A percentile compares a stretch with the other conserved stretches of the same genome.
Evolutionary conservation across 306 rosid species (phyloP).

Genomic region (Trifolium dubium): DNA sequence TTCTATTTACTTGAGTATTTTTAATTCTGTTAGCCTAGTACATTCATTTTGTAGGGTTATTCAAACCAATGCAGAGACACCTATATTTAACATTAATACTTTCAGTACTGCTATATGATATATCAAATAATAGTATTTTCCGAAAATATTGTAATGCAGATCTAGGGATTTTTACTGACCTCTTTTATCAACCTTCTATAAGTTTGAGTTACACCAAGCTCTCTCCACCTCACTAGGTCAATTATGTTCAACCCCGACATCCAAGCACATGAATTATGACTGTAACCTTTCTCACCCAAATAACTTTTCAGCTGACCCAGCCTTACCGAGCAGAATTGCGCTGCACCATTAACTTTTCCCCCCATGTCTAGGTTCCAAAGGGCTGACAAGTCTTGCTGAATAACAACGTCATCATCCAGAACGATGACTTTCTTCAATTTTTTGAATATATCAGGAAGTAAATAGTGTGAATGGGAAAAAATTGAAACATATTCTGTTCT

Average conservation of each 20-base stretch:
- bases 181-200: constrained; percentile 61
- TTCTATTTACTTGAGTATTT: no score
- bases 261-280: constrained; percentile 74
- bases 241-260: constrained; percentile 93
- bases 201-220: constrained; percentile 77
- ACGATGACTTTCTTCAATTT: constrained; percentile 81
- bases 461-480: constrained; percentile 87
- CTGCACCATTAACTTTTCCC: constrained; percentile 90
- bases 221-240: constrained; percentile 88
- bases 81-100: constrained; percentile 14
- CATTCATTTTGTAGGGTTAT: constrained; percentile 15
- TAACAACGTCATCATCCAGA: constrained; percentile 89
- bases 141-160: constrained; percentile 30
- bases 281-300: constrained; percentile 60
- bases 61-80: background rate
- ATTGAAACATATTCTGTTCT: constrained; percentile 87
- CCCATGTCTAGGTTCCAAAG: constrained; percentile 83
- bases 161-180: constrained; percentile 55
- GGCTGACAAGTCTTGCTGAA: constrained; percentile 83
- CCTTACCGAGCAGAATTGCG: constrained; percentile 73
- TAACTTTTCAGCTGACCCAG: constrained; percentile 67
- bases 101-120: constrained; percentile 3
- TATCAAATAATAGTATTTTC: constrained; percentile 21
- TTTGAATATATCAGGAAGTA: constrained; percentile 80
- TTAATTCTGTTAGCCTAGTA: background rate